Base-by-base conservation (phyloP, 345 rosid species). In the Geranium brycei region DNA sequence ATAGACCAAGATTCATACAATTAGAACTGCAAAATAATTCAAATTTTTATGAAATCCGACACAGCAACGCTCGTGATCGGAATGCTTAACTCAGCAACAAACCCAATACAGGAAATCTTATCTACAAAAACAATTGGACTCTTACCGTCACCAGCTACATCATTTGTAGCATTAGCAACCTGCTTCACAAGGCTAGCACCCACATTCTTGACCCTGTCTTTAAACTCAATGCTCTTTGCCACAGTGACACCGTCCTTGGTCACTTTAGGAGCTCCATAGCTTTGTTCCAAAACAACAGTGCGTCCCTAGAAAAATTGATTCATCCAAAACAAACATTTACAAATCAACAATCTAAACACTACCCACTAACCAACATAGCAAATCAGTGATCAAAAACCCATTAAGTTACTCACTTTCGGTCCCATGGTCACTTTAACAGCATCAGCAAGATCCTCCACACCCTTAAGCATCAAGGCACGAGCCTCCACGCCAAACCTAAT, bases 101-200 rank as follows among this genome's bases (percentile, higher is more conserved):
- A 5, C 11, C 11, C 47, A 35, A 7, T 35, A 0, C 53, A 47
- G 0, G 5, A 47, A 47, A 47, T 47, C 15, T 8, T 47, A 3
- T 3, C 53, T 47, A 47, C 13, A 47, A 8, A 47, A 8, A 47
- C 14, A 0, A 47, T 47, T 3, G 68, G 31, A 19, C 28, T 10
- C 78, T 68, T 77, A 95, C 99, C 99, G 77, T 91, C 97, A 51
- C 97, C 96, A 6, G 97, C 97, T 4, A 74, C 91, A 67, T 91
- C 97, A 69, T 95, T 95, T 32, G 99, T 88, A 57, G 99, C 99
- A 73, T 95, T 95, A 59, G 99, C 97, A 67, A 93, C 99, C 82
- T 87, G 99, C 79, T 93, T 93, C 66, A 93, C 99, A 53, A 91
- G 97, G 77, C 99, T 93, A 38, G 99, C 99, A 72, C 97, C 97